Percentiles rank a stretch among this genome's conserved stretches.
Evolutionary conservation across 2,329 filamentous ascomycete species (phyloP).

Genomic region (Fusarium protoensiforme): DNA sequence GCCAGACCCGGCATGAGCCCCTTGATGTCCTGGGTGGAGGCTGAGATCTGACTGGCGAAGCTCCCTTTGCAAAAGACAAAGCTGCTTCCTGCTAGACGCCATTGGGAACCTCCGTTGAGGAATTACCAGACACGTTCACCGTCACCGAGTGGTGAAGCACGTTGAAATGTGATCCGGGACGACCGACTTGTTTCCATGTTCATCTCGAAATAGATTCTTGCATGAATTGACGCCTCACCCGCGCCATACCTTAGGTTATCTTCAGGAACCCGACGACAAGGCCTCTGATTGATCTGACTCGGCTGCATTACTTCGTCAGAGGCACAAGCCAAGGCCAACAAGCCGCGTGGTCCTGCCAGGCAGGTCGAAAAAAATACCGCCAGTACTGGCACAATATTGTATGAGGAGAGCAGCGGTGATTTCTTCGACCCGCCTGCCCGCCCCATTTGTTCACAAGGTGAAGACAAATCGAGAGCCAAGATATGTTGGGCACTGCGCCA

Average conservation of each 20-base stretch:
- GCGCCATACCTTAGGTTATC: not conserved
- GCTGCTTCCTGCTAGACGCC: not conserved
- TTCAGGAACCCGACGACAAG: not conserved
- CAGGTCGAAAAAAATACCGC: too few species aligned
- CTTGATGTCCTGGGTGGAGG: constrained; percentile 1
- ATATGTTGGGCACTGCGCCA: not conserved
- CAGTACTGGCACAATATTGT: too few species aligned
- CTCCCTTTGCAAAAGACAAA: not conserved
- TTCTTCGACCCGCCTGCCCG: too few species aligned
- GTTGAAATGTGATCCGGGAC: not conserved
- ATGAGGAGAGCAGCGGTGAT: too few species aligned
- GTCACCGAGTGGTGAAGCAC: not conserved
- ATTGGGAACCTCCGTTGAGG: not conserved
- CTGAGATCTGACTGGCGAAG: not conserved
- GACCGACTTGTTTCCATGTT: not conserved
- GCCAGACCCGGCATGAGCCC: not conserved
- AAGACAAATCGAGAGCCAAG: not conserved
- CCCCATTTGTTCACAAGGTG: not conserved
- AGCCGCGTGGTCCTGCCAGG: not conserved
- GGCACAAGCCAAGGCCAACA: not conserved
- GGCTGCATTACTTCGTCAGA: not conserved
- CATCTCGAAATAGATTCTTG: not conserved
- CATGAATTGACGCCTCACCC: not conserved
- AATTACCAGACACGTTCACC: not conserved
- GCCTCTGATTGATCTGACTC: not conserved